Evolutionary conservation across 2,329 filamentous ascomycete species (phyloP).

Genomic region (Fusarium oligoseptatum): DNA sequence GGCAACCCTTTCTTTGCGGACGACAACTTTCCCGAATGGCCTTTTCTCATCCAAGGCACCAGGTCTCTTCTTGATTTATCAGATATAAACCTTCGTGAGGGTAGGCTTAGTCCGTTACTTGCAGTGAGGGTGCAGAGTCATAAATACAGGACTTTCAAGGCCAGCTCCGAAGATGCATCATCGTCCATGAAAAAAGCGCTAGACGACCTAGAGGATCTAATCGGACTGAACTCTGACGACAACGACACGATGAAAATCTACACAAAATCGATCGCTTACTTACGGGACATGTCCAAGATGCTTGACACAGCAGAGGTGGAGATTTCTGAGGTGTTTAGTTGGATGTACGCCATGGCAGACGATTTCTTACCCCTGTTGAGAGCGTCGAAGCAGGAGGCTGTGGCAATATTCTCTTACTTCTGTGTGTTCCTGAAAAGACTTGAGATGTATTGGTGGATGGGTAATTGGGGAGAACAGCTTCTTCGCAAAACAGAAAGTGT

Average conservation of each 20-base stretch:
- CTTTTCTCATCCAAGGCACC: not conserved
- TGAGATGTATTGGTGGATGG: not conserved
- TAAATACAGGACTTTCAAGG: not conserved
- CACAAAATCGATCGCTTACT: not conserved
- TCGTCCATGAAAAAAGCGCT: not conserved
- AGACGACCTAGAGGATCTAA: not conserved
- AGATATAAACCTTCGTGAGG: not conserved
- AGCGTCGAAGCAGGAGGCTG: not conserved
- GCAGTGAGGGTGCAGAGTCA: not conserved
- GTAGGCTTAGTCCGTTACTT: not conserved
- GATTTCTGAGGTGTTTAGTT: not conserved
- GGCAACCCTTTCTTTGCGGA: not conserved
- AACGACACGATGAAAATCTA: not conserved
- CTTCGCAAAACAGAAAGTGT: not conserved
- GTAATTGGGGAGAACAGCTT: not conserved
- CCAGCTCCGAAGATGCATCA: not conserved
- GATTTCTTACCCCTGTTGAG: not conserved
- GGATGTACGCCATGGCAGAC: not conserved
- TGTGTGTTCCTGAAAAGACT: not conserved
- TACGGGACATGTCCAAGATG: not conserved
- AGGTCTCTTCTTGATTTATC: not conserved
- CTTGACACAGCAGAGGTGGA: not conserved
- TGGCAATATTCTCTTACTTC: not conserved
- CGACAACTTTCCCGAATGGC: not conserved
- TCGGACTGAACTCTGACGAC: rapidly evolving